phyloP scores from a whole-genome alignment of 2,329 filamentous ascomycete species.

The Cladosporium sp. region DNA sequence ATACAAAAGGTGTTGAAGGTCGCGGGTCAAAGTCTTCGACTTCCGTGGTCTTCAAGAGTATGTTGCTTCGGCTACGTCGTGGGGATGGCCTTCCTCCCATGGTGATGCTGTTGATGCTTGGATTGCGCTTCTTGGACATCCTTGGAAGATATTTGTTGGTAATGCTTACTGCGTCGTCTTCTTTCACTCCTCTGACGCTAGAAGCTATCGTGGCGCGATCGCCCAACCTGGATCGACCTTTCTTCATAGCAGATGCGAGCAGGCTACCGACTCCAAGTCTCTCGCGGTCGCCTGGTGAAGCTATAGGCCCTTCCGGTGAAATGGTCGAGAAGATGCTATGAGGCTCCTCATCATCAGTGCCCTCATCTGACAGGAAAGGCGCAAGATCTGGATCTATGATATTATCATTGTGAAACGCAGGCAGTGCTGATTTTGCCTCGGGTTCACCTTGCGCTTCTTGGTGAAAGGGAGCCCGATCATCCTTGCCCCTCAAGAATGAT shows the following conservation, averaged over 20 bases:
- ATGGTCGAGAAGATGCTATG: slow-evolving; percentile 76
- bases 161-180: slow-evolving; percentile 61
- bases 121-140: slow-evolving; percentile 67
- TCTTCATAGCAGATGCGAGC: slow-evolving; percentile 63
- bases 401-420: slow-evolving; percentile 96
- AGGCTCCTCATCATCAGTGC: slow-evolving; percentile 82
- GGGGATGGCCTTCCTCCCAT: slow-evolving; percentile 67
- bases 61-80: slow-evolving; percentile 53
- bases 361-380: slow-evolving; percentile 90
- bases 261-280: slow-evolving; percentile 68
- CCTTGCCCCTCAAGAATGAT: slow-evolving; percentile 69
- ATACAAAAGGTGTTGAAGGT: slow-evolving; percentile 17
- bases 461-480: slow-evolving; percentile 85
- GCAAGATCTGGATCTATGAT: slow-evolving; percentile 97
- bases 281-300: slow-evolving; percentile 62
- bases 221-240: slow-evolving; percentile 63
- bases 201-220: slow-evolving; percentile 72
- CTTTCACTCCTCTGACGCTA: slow-evolving; percentile 60
- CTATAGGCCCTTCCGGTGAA: slow-evolving; percentile 49
- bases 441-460: slow-evolving; percentile 65
- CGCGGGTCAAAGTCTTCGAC: slow-evolving; percentile 13
- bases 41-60: slow-evolving; percentile 44
- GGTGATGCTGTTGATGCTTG: slow-evolving; percentile 75
- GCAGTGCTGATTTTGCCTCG: slow-evolving; percentile 60
- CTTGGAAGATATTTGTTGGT: slow-evolving; percentile 58